These are phyloP conservation scores for Centaurea solstitialis DNA, from an alignment of 129 eudicot species.

Conservation along the genomic window DNA sequence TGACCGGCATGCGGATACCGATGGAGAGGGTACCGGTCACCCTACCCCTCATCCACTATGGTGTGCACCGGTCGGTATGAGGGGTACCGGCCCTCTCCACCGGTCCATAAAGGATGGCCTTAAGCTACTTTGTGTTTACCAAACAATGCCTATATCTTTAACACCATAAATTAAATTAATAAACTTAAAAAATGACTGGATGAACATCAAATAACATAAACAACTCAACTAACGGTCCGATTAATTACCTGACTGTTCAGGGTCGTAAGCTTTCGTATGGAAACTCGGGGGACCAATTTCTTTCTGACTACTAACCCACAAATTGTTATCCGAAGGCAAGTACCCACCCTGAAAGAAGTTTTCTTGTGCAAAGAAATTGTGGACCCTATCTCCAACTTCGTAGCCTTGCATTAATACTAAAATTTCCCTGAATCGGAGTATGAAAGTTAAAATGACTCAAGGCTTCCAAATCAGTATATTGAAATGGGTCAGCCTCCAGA, in stretches of 20 bases:
- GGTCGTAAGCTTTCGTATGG: conserved; percentile 45
- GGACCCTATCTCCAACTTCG: conserved; percentile 93
- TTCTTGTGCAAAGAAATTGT: conserved; percentile 92
- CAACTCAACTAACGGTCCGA: conserved; percentile 2
- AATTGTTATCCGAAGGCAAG: conserved; percentile 61
- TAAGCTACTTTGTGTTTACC: too few relatives aligned
- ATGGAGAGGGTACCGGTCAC: too few relatives aligned
- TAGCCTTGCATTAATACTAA: conserved; percentile 88
- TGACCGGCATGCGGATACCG: too few relatives aligned
- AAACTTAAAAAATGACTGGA: background rate
- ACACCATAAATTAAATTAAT: background rate
- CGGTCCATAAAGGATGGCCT: too few relatives aligned
- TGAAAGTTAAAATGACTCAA: background rate
- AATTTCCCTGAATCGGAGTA: conserved; percentile 30
- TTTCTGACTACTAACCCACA: conserved; percentile 67
- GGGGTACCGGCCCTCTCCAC: too few relatives aligned
- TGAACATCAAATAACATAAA: background rate
- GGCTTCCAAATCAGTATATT: background rate
- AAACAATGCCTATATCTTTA: too few relatives aligned
- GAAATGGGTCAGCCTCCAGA: conserved; percentile 3
- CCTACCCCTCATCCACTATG: too few relatives aligned
- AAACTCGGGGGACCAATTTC: conserved; percentile 48
- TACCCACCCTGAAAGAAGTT: conserved; percentile 58
- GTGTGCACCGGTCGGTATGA: too few relatives aligned
- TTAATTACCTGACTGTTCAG: conserved; percentile 64